Evolutionary conservation across 108 stramenopile genomes (phyloP).

Genomic region (Aurantiochytrium sp.): DNA sequence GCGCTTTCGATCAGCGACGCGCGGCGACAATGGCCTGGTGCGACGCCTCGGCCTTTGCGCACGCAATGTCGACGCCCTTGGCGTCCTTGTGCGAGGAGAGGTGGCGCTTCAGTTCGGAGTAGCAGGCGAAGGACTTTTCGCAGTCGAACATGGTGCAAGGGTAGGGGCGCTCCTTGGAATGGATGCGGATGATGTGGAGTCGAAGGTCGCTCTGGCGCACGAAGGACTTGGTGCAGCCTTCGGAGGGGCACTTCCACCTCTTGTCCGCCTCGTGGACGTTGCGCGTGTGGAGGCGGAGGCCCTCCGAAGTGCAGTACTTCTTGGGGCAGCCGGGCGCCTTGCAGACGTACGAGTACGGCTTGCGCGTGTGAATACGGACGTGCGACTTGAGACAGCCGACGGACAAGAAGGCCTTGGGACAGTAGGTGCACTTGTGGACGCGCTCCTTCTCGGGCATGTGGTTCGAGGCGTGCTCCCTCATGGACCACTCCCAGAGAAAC

Average conservation of each 20-base stretch:
- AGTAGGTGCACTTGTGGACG: slow-evolving; percentile 2
- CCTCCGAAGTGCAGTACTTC: slow-evolving; percentile 20
- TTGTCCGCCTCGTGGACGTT: slow-evolving; percentile 26
- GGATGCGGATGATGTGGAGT: slow-evolving; percentile 13
- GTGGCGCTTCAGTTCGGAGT: slow-evolving; percentile 28
- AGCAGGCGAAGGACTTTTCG: slow-evolving; percentile 31
- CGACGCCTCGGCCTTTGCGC: neutral
- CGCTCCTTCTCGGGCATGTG: slow-evolving; percentile 12
- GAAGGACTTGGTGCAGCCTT: slow-evolving; percentile 6
- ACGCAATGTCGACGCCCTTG: neutral
- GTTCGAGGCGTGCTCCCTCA: neutral
- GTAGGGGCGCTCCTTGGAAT: slow-evolving; percentile 14
- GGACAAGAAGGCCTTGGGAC: neutral
- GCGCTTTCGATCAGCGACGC: neutral
- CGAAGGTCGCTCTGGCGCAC: slow-evolving; percentile 14
- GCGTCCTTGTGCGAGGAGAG: neutral
- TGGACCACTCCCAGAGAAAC: neutral
- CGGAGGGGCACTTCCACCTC: slow-evolving; percentile 25
- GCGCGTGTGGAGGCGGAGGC: neutral
- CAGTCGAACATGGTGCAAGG: neutral
- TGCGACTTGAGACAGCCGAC: slow-evolving; percentile 29
- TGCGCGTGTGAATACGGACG: slow-evolving; percentile 23
- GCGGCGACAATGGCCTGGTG: neutral
- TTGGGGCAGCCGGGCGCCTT: slow-evolving; percentile 2
- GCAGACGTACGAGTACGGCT: slow-evolving; percentile 16